Evolutionary conservation across 2,329 filamentous ascomycete species (phyloP).

Genomic region (Cordyceps farinosa): DNA sequence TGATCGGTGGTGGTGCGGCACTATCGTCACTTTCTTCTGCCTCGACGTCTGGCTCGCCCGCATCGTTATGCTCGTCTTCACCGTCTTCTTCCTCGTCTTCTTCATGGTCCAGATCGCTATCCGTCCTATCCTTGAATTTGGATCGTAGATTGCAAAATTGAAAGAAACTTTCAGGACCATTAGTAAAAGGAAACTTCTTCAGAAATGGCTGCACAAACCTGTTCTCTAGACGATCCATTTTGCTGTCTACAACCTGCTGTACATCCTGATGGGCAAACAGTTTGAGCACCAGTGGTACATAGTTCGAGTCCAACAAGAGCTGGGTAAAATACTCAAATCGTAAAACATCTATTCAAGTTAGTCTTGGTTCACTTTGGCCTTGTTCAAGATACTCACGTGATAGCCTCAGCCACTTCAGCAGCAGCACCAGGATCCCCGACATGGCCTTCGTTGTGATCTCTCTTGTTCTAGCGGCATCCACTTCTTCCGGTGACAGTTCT

Average conservation of each 20-base stretch:
- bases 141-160: constrained; percentile 77
- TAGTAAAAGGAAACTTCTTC: background rate
- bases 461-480: constrained; percentile 75
- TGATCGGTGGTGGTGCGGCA: constrained; percentile 79
- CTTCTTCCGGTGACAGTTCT: constrained; percentile 65
- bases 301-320: constrained; percentile 89
- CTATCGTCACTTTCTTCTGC: constrained; percentile 65
- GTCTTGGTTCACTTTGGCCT: background rate
- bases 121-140: constrained; percentile 38
- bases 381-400: constrained; percentile 64
- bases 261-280: constrained; percentile 93
- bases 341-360: constrained; percentile 64
- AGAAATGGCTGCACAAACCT: constrained; percentile 50
- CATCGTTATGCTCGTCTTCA: constrained; percentile 22
- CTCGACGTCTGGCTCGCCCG: constrained; percentile 33
- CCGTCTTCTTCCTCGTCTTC: constrained; percentile 21
- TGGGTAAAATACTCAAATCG: constrained; percentile 97
- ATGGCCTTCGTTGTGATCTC: constrained; percentile 91
- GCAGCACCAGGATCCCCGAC: constrained; percentile 79
- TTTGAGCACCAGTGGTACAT: constrained; percentile 87
- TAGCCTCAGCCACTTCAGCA: constrained; percentile 94
- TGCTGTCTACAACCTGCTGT: constrained; percentile 82
- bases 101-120: constrained; percentile 28
- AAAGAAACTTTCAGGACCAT: constrained; percentile 65
- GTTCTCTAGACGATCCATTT: constrained; percentile 75